Evolutionary conservation across 1,139 yeast species (phyloP), one percentile per base, ranked within the genome.

Genomic region (Debaryomyces udenii): DNA sequence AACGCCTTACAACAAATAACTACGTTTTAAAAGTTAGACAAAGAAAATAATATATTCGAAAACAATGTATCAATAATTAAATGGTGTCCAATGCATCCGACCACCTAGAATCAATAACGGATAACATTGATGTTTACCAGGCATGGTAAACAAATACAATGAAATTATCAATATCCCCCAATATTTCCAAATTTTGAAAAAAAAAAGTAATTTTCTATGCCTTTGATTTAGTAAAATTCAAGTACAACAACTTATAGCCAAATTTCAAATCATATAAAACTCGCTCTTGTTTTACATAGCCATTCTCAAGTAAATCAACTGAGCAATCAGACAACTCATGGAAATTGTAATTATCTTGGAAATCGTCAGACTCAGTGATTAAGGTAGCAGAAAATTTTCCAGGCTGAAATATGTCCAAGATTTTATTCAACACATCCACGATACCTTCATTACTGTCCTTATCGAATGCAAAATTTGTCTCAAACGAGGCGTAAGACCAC

Each of bases 401-500:
- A 3, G 98, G 98, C 43, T 72, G 74, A 63, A 91, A 86, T 34
- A 86, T 76, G 9, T 63, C 56, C 49, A 90, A 70, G 4, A 90
- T 83, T 37, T 77, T 77, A 39, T 67, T 56, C 50, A 83, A 62
- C 5, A 87, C 81, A 14, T 74, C 75, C 24, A 70, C 56, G 52
- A 83, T 77, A 37, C 73, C 66, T 37, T 76, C 60, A 9, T 49
- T 50, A 27, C 56, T 44, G 30, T 61, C 61, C 40, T 62, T 61
- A 11, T 69, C 62, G 45, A 72, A 72, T 9, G 84, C 81, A 37
- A 82, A 88, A 60, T 88, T 93, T 14, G 97, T 83, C 61, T 93
- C 98, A 64, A 91, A 93, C 11, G 96, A 87, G 10, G 98, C 98
- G 64, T 93, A 93, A 2, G 96, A 88, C 89, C 96, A 93, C 23